phyloP scores from a whole-genome alignment of 2,329 filamentous ascomycete species.

The Colletotrichum karsti region DNA sequence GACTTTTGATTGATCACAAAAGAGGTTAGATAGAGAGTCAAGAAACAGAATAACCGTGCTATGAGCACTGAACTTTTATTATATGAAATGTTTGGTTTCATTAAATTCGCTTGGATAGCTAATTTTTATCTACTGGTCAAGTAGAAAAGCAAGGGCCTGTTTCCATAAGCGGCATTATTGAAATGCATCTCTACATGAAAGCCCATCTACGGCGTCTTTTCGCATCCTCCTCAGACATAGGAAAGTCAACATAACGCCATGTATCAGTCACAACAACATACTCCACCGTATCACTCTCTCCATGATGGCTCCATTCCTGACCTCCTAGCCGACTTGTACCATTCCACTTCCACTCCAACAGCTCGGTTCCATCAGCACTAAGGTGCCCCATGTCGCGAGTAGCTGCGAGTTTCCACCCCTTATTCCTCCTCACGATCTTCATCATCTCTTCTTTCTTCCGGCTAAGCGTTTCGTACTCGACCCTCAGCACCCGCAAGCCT shows the following conservation, averaged over 20 bases:
- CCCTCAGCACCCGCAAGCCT: conserved; percentile 46
- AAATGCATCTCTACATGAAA: no score
- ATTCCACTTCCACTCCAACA: conserved; percentile 14
- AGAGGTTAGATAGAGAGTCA: no score
- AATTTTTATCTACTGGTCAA: no score
- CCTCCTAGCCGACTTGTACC: conserved; percentile 9
- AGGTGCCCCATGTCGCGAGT: neutral
- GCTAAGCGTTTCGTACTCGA: conserved; percentile 58
- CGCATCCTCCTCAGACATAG: conserved; percentile 9
- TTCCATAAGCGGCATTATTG: no score
- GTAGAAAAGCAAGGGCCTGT: no score
- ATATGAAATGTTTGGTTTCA: no score
- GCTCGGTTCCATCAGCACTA: conserved; percentile 4
- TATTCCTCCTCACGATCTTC: conserved; percentile 43
- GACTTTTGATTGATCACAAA: no score
- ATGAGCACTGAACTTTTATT: neutral
- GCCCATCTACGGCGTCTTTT: neutral
- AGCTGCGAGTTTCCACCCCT: conserved; percentile 11
- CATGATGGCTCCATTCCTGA: conserved; percentile 8
- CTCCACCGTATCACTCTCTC: conserved; percentile 9
- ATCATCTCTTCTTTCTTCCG: conserved; percentile 54
- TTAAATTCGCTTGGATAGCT: no score
- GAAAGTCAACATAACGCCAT: neutral
- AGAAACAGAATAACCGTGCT: no score
- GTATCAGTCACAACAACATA: conserved; percentile 20